Conservation (phyloP, 371 early-diverging fungal genomes). For the Basidiobolus meristosporus region DNA sequence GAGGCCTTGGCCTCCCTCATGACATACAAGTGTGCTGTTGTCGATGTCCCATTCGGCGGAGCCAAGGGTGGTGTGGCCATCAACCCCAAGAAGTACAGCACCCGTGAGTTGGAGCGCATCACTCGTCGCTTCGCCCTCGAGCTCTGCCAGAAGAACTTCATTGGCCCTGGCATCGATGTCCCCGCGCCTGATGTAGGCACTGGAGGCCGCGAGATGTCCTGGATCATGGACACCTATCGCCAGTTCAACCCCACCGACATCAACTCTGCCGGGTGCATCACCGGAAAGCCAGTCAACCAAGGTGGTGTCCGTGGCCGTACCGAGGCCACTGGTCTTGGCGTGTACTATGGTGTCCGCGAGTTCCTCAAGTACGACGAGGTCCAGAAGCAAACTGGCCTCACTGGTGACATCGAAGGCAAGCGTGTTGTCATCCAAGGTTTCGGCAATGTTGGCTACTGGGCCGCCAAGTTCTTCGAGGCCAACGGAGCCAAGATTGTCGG, state of each 20-base stretch:
- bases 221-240: slow-evolving; percentile 82
- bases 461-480: slow-evolving; percentile 71
- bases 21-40: slow-evolving; percentile 86
- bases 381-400: slow-evolving; percentile 50
- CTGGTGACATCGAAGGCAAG: slow-evolving; percentile 40
- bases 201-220: slow-evolving; percentile 71
- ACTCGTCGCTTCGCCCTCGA: slow-evolving; percentile 81
- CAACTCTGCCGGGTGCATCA: slow-evolving; percentile 70
- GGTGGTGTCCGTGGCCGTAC: slow-evolving; percentile 83
- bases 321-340: slow-evolving; percentile 80
- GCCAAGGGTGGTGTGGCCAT: no score
- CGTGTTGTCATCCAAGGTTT: slow-evolving; percentile 72
- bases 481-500: slow-evolving; percentile 68
- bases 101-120: no score
- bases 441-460: slow-evolving; percentile 83
- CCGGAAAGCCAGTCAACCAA: slow-evolving; percentile 70
- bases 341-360: slow-evolving; percentile 72
- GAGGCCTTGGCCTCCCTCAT: slow-evolving; percentile 59
- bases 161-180: no score
- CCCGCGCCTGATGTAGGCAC: slow-evolving; percentile 89
- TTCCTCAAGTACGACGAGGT: slow-evolving; percentile 66
- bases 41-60: no score
- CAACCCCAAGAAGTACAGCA: slow-evolving; percentile 68
- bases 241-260: slow-evolving; percentile 73
- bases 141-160: slow-evolving; percentile 74